These are phyloP conservation scores for Microstroma glucosiphilum DNA, from an alignment of 1,284 basidiomycete genomes.

Conservation along the genomic window DNA sequence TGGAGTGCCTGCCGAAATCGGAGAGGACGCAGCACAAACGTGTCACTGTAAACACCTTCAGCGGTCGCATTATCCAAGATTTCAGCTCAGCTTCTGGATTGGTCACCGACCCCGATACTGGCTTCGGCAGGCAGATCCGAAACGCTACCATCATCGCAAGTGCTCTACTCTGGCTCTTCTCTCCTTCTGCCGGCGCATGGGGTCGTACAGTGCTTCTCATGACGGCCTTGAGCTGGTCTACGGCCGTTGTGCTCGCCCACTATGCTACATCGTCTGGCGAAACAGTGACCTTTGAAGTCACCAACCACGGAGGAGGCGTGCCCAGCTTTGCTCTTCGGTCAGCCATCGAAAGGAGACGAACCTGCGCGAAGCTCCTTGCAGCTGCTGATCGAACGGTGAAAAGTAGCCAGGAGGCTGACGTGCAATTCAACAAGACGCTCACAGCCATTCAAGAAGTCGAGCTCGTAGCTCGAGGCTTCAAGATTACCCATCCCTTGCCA, in stretches of 20 bases:
- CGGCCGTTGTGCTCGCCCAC: neutral
- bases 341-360: neutral
- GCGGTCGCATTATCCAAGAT: neutral
- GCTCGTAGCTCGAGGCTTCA: constrained; percentile 44
- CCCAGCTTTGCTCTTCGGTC: neutral
- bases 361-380: neutral
- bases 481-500: constrained; percentile 39
- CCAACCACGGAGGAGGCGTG: neutral
- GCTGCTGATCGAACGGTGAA: constrained; percentile 20
- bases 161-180: neutral
- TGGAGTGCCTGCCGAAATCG: too few relatives aligned
- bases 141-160: neutral
- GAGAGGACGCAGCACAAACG: neutral
- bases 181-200: neutral
- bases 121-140: neutral
- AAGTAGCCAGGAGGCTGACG: constrained; percentile 33
- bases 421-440: constrained; percentile 36
- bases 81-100: neutral
- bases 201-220: neutral
- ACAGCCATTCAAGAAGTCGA: constrained; percentile 48
- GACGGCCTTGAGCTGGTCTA: neutral
- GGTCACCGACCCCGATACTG: neutral
- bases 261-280: neutral
- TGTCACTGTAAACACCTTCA: neutral
- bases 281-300: constrained; percentile 2